phyloP scores from a whole-genome alignment of 2,329 filamentous ascomycete genomes.

The Nannizziopsis arthrosporioides region DNA sequence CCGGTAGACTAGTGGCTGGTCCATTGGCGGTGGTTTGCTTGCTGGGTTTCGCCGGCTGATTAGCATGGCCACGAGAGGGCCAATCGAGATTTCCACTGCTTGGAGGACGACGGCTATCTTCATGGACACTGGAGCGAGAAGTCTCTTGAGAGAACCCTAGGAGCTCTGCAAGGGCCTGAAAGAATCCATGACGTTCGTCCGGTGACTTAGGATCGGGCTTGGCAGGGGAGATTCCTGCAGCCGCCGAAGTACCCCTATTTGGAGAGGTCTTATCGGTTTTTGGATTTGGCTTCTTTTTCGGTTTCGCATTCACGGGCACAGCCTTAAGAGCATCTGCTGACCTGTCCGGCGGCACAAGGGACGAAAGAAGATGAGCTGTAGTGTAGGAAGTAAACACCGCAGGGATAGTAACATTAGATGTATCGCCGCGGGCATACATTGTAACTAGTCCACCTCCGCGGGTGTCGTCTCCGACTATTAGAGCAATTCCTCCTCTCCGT shows the following conservation, averaged over 20 bases:
- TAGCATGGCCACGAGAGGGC: constrained; percentile 51
- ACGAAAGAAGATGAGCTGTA: constrained; percentile 83
- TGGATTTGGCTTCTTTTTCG: constrained; percentile 19
- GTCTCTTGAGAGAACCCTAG: constrained; percentile 32
- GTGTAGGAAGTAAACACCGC: constrained; percentile 91
- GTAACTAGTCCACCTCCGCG: constrained; percentile 81
- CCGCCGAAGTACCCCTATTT: constrained; percentile 19
- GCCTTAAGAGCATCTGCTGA: constrained; percentile 49
- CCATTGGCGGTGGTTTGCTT: constrained; percentile 16
- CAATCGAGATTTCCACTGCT: constrained; percentile 64
- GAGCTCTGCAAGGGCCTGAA: constrained; percentile 33
- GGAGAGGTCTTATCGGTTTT: constrained; percentile 20
- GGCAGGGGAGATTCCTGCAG: constrained; percentile 23
- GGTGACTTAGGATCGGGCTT: constrained; percentile 10
- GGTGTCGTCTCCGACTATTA: constrained; percentile 90
- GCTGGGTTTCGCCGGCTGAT: constrained; percentile 23
- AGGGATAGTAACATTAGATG: constrained; percentile 86
- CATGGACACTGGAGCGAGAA: constrained; percentile 20
- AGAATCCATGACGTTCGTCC: constrained; percentile 22
- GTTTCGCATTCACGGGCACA: constrained; percentile 37
- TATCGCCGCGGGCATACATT: constrained; percentile 97
- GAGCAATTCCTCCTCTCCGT: constrained; percentile 69
- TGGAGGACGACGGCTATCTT: constrained; percentile 53
- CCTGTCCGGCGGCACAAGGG: constrained; percentile 58
- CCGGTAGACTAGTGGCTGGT: constrained; percentile 15